A percentile compares a stretch with the other conserved stretches of the same genome.
phyloP scores from a whole-genome alignment of 345 rosid genomes.

The Euphorbia pulcherrima region DNA sequence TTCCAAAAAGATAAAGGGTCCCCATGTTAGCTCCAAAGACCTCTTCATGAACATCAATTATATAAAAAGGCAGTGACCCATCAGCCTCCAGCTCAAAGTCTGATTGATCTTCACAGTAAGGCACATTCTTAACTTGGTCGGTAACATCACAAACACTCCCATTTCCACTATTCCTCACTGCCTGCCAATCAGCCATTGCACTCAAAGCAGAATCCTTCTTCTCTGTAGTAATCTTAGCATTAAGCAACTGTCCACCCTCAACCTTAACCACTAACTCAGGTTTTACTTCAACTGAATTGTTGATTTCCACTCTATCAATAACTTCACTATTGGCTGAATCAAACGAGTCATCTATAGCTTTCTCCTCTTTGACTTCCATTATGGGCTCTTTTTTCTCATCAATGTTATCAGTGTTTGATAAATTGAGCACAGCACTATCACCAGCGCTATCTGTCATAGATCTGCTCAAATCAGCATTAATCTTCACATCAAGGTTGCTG shows the following conservation, averaged over 20 bases:
- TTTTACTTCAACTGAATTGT: slow-evolving; percentile 32
- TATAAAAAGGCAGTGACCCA: slow-evolving; percentile 68
- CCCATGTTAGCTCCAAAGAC: slow-evolving; percentile 74
- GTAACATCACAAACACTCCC: slow-evolving; percentile 21
- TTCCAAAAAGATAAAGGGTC: slow-evolving; percentile 78
- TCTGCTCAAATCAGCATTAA: slow-evolving; percentile 7
- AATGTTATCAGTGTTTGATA: slow-evolving; percentile 12
- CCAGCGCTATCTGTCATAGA: not conserved
- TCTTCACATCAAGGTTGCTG: slow-evolving; percentile 14
- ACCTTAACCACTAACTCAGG: slow-evolving; percentile 32
- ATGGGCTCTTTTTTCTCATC: slow-evolving; percentile 26
- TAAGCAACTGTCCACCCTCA: slow-evolving; percentile 36
- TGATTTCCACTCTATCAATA: slow-evolving; percentile 21
- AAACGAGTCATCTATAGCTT: slow-evolving; percentile 5
- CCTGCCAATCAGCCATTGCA: slow-evolving; percentile 87
- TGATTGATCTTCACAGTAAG: slow-evolving; percentile 35
- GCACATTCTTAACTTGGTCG: slow-evolving; percentile 26
- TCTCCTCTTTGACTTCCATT: slow-evolving; percentile 29
- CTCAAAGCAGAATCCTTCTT: slow-evolving; percentile 61
- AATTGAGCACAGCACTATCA: not conserved
- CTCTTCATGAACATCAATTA: slow-evolving; percentile 85
- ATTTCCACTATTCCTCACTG: slow-evolving; percentile 41
- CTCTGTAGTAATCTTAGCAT: slow-evolving; percentile 60
- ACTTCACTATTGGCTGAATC: slow-evolving; percentile 18
- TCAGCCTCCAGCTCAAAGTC: slow-evolving; percentile 71